Conservation (phyloP, 139 green algal species). For the Micractinium conductrix region DNA sequence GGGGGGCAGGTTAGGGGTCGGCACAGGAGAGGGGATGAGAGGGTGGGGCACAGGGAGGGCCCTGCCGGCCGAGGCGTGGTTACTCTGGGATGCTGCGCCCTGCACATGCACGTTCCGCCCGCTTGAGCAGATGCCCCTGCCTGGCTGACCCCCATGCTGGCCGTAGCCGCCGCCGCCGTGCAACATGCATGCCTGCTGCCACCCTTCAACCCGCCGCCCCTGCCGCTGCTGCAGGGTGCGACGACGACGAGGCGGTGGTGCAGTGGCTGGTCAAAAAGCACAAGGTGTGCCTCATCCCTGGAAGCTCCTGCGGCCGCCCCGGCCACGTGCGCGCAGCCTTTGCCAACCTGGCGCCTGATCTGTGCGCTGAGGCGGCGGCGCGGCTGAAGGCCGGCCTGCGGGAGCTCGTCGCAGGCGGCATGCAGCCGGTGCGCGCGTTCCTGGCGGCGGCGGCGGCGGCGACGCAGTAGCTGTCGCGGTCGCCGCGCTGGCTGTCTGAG, state of each 20-base stretch:
- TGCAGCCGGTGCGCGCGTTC: conserved; percentile 6
- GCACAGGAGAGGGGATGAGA: too few species aligned
- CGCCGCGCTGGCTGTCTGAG: too few species aligned
- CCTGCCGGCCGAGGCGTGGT: too few species aligned
- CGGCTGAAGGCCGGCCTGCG: conserved; percentile 76
- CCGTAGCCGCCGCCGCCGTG: too few species aligned
- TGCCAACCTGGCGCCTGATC: conserved; percentile 77
- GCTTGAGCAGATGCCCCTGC: too few species aligned
- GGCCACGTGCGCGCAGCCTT: conserved; percentile 82
- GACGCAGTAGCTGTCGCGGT: too few species aligned
- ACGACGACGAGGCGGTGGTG: conserved; percentile 81
- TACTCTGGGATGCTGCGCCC: too few species aligned
- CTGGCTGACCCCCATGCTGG: too few species aligned
- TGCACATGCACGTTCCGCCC: too few species aligned
- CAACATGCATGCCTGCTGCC: too few species aligned
- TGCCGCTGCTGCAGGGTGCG: conserved; percentile 25
- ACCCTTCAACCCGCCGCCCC: background rate
- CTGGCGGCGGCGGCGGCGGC: background rate
- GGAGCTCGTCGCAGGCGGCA: conserved; percentile 65
- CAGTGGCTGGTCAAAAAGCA: conserved; percentile 84
- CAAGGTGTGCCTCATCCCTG: conserved; percentile 91
- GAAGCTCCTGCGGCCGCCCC: conserved; percentile 81
- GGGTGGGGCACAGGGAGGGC: too few species aligned
- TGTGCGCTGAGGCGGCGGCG: conserved; percentile 70
- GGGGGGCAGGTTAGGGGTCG: too few species aligned